Percentiles rank a stretch among this genome's conserved stretches.
These are phyloP conservation scores for Xylaria nigripes DNA, from an alignment of 495 filamentous ascomycete genomes.

Conservation along the genomic window DNA sequence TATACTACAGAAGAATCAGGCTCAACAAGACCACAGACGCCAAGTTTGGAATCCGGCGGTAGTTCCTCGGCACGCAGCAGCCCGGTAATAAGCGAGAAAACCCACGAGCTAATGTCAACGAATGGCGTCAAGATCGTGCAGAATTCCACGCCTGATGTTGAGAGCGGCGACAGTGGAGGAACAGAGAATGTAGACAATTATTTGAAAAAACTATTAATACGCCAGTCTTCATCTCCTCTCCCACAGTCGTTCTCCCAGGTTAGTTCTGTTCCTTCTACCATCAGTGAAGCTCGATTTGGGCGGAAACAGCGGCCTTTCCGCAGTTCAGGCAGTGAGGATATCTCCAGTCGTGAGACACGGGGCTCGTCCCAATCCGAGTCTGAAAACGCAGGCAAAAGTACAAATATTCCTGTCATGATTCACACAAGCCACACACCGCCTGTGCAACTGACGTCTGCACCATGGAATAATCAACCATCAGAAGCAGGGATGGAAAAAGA, in stretches of 20 bases:
- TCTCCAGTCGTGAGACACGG: background rate
- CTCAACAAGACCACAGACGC: slow-evolving; percentile 9
- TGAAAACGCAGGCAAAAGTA: background rate
- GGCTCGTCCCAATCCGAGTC: background rate
- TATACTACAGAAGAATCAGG: slow-evolving; percentile 11
- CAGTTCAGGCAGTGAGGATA: background rate
- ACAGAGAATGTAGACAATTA: slow-evolving; percentile 1
- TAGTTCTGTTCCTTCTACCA: background rate
- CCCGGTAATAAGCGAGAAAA: background rate
- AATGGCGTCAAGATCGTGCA: background rate
- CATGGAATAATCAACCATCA: background rate
- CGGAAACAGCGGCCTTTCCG: background rate
- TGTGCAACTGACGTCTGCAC: background rate
- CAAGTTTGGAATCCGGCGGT: slow-evolving; percentile 1
- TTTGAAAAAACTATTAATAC: background rate
- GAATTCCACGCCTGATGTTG: background rate
- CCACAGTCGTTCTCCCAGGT: background rate
- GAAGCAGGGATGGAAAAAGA: background rate
- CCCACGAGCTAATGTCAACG: background rate
- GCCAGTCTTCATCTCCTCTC: background rate
- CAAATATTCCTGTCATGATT: background rate
- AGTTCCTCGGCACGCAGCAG: slow-evolving; percentile 7
- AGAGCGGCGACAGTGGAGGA: background rate
- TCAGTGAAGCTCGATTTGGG: background rate
- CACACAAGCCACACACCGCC: background rate